These are phyloP conservation scores for Boletales sp. DNA, from an alignment of 768 basidiomycete species.

Conservation along the genomic window DNA sequence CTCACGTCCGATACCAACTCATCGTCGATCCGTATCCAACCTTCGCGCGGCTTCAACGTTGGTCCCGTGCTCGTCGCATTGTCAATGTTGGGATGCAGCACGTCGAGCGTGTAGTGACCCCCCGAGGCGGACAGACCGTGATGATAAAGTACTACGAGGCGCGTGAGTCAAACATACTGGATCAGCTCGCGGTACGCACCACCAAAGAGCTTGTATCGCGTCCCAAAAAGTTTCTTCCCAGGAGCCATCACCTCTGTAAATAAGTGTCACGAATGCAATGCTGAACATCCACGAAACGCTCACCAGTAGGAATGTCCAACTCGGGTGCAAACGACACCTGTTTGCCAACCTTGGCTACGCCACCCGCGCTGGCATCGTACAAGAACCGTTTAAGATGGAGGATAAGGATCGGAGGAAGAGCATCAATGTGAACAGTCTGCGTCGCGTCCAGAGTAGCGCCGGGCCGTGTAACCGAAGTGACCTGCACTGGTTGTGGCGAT, in stretches of 20 bases:
- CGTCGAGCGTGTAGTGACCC: conserved; percentile 93
- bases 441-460: conserved; percentile 66
- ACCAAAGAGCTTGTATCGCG: conserved; percentile 80
- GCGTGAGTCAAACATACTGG: too few species aligned
- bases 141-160: conserved; percentile 74
- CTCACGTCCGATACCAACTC: conserved; percentile 76
- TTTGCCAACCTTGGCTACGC: conserved; percentile 85
- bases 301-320: conserved; percentile 71
- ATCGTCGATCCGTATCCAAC: conserved; percentile 94
- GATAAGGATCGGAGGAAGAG: conserved; percentile 78
- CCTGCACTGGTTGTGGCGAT: conserved; percentile 75
- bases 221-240: conserved; percentile 41
- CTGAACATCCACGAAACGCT: neutral
- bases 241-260: conserved; percentile 58
- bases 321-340: conserved; percentile 74
- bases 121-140: conserved; percentile 88
- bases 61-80: conserved; percentile 23
- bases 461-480: conserved; percentile 52
- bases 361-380: conserved; percentile 72
- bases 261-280: fast-evolving
- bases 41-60: conserved; percentile 43
- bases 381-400: conserved; percentile 90
- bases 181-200: conserved; percentile 37
- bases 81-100: conserved; percentile 70
- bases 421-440: conserved; percentile 73